Base-by-base conservation (phyloP, 495 filamentous ascomycete genomes). In the Arthonia radiata region DNA sequence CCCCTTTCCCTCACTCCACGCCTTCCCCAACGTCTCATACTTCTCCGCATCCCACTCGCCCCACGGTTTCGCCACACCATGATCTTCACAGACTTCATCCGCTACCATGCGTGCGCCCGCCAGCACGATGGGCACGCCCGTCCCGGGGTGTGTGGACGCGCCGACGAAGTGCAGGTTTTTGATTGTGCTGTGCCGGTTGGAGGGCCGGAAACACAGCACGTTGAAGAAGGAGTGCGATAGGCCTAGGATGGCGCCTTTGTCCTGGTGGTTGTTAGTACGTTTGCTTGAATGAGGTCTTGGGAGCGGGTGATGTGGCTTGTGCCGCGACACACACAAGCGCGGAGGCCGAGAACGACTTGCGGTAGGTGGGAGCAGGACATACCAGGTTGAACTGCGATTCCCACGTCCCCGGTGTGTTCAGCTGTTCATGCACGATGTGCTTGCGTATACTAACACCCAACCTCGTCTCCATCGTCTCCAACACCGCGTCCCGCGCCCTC, bases 211-310 rank as follows among this genome's bases (percentile, higher is more conserved):
- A 13, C 49, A 46, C 2, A 75, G 41, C 13, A 77, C 71, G 38
- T 77, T 77, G 40, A 71, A 68, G 48, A 77, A 77, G 15, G 47
- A 52, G 47, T 77, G 71, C 12, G 52, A 56, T 13, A 77, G 45
- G 0, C 71, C 71, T 1, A 77, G 48, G 33, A 75, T 77, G 5
- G 67, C 65, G 4, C 71, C 71, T 28, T 60, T 58, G 47, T 71
- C 64, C n/a, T n/a, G n/a, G n/a, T n/a, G n/a, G n/a, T n/a, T n/a
- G n/a, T n/a, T n/a, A n/a, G n/a, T n/a, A n/a, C n/a, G n/a, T n/a
- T n/a, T n/a, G n/a, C n/a, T n/a, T n/a, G n/a, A n/a, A n/a, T n/a
- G n/a, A n/a, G n/a, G n/a, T n/a, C n/a, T n/a, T n/a, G n/a, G n/a
- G n/a, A n/a, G n/a, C n/a, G n/a, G n/a, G n/a, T n/a, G n/a, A n/a